A percentile compares a stretch with the other conserved stretches of the same genome.
Conservation (phyloP, 31 red algal species). For the Endocladia muricata region DNA sequence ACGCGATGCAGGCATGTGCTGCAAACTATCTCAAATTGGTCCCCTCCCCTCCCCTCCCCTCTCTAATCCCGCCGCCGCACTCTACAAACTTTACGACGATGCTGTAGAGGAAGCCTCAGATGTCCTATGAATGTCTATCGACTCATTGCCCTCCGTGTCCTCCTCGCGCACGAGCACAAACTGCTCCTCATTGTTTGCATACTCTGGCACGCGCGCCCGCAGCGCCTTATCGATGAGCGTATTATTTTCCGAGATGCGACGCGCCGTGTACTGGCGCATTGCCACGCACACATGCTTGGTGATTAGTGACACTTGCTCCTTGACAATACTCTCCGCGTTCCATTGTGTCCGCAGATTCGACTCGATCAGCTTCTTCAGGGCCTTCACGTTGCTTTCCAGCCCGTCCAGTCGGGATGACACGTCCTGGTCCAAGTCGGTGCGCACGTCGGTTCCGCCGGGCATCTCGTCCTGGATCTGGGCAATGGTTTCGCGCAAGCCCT, state of each 20-base stretch:
- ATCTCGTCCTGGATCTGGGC: conserved; percentile 11
- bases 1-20: too few relatives aligned
- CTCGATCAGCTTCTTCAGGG: conserved; percentile 78
- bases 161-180: conserved; percentile 61
- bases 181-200: conserved; percentile 57
- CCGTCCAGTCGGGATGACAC: conserved; percentile 18
- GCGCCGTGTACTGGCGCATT: conserved; percentile 78
- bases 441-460: neutral
- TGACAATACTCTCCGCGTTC: conserved; percentile 70
- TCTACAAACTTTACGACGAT: neutral
- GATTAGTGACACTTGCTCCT: conserved; percentile 75
- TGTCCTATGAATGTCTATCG: conserved; percentile 41
- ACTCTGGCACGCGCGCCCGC: conserved; percentile 58
- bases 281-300: conserved; percentile 90
- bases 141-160: conserved; percentile 46
- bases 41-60: too few relatives aligned
- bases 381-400: conserved; percentile 35
- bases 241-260: conserved; percentile 83
- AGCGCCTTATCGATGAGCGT: conserved; percentile 70
- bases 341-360: conserved; percentile 58
- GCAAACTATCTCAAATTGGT: too few relatives aligned
- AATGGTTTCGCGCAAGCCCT: conserved; percentile 7
- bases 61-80: neutral
- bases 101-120: conserved; percentile 1
- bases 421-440: neutral